Percentiles rank a stretch among this genome's conserved stretches.
phyloP scores from a whole-genome alignment of 805 yeast genomes.

The Myxozyma neglecta region DNA sequence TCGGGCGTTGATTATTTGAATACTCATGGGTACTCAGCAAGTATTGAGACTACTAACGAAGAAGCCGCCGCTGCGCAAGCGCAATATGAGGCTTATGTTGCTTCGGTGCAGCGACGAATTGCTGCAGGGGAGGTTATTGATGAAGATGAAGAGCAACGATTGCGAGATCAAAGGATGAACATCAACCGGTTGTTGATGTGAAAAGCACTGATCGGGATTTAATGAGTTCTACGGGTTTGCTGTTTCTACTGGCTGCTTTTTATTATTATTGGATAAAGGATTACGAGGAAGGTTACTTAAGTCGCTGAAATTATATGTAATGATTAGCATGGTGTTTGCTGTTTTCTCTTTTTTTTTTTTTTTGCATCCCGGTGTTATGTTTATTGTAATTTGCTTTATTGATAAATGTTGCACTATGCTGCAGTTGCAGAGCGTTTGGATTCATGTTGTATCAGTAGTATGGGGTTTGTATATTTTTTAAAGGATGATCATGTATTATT shows the following conservation, averaged over 20 bases:
- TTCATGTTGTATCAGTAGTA: no score
- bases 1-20: background rate
- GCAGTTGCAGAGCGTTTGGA: background rate
- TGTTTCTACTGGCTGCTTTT: background rate
- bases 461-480: no score
- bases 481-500: no score
- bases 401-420: background rate
- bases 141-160: conserved; percentile 24
- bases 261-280: background rate
- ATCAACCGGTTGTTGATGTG: conserved; percentile 26
- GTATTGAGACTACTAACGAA: background rate
- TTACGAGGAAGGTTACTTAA: background rate
- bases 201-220: background rate
- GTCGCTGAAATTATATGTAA: no score
- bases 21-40: background rate
- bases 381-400: no score
- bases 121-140: conserved; percentile 11
- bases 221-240: background rate
- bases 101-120: conserved; percentile 9
- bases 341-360: no score
- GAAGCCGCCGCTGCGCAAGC: conserved; percentile 15
- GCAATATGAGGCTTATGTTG: conserved; percentile 16
- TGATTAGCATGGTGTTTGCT: no score
- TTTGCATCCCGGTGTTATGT: no score
- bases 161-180: conserved; percentile 29